Percentiles rank a stretch among this genome's conserved stretches.
Conservation (phyloP, 1,139 yeast species). For the Diutina ranongensis region DNA sequence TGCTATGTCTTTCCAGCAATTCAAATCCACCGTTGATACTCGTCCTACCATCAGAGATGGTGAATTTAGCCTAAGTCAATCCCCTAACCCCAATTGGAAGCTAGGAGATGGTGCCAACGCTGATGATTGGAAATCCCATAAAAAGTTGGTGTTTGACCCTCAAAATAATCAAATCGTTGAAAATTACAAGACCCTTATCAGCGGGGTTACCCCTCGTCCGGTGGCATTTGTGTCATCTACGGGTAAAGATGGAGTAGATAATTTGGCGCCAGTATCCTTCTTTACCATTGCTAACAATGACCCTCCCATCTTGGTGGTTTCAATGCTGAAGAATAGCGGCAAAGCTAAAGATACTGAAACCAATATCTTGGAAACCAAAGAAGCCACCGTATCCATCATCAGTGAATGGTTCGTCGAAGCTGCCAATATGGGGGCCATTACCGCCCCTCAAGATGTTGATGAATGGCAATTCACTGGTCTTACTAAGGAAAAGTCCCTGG, state of each 20-base stretch:
- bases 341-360: constrained; percentile 36
- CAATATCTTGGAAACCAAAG: constrained; percentile 40
- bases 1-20: background rate
- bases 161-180: constrained; percentile 27
- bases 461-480: constrained; percentile 50
- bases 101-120: constrained; percentile 39
- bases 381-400: constrained; percentile 46
- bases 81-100: constrained; percentile 28
- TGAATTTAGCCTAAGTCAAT: constrained; percentile 14
- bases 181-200: constrained; percentile 39
- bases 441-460: constrained; percentile 37
- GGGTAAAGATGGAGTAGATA: constrained; percentile 28
- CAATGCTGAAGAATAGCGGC: constrained; percentile 30
- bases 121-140: constrained; percentile 30
- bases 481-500: constrained; percentile 31
- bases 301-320: constrained; percentile 48
- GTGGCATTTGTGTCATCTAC: constrained; percentile 45
- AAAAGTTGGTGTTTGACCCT: constrained; percentile 40
- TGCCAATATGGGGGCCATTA: constrained; percentile 38
- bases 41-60: background rate
- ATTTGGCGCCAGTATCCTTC: constrained; percentile 51
- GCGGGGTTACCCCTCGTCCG: constrained; percentile 48
- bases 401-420: constrained; percentile 60
- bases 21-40: background rate
- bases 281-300: constrained; percentile 38